Base-by-base conservation (phyloP, 495 filamentous ascomycete species). In the Chaetomium tenue region DNA sequence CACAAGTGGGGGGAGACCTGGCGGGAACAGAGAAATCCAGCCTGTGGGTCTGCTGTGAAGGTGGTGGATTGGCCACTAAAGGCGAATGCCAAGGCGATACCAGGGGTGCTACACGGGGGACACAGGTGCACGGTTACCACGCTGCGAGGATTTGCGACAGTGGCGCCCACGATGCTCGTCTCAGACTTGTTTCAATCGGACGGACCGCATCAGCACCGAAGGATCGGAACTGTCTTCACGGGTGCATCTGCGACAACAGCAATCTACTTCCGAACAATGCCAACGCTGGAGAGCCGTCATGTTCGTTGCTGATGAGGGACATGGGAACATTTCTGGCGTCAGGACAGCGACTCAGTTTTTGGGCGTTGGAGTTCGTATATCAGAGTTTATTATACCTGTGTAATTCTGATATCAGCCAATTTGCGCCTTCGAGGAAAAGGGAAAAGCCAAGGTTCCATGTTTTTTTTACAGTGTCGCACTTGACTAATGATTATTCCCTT, bases 171-270 rank as follows among this genome's bases (percentile, higher is more conserved):
- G 39, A 60, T 70, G 64, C 67, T 59, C 63, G 72, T 75, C 72
- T 73, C 72, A 75, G 64, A 6, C 60, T 51, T 63, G 72, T 75
- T 75, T 75, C 72, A 75, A 73, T 73, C 60, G 28, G 55, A 68
- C 70, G 72, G 72, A 72, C 67, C 63, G 60, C 67, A 46, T 60
- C 62, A 26, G 18, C 55, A 47, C 71, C 71, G 68, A 52, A 22
- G 20, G 16, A 50, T 64, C 53, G 58, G 48, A 30, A 30, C 62
- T 42, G 58, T 65, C 58, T 62, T 58, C 28, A 42, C 48, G 53
- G 53, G 56, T 30, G 40, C 63, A 56, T 39, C 37, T 69, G 61
- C 64, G 69, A 71, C 69, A 64, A 18, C 59, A 37, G 25, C 30
- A 66, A 63, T 60, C 63, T 55, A 53, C 66, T 63, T 67, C 66